Base-by-base conservation (phyloP, 352 stramenopile species). In the Halophytophthora batemanensis region DNA sequence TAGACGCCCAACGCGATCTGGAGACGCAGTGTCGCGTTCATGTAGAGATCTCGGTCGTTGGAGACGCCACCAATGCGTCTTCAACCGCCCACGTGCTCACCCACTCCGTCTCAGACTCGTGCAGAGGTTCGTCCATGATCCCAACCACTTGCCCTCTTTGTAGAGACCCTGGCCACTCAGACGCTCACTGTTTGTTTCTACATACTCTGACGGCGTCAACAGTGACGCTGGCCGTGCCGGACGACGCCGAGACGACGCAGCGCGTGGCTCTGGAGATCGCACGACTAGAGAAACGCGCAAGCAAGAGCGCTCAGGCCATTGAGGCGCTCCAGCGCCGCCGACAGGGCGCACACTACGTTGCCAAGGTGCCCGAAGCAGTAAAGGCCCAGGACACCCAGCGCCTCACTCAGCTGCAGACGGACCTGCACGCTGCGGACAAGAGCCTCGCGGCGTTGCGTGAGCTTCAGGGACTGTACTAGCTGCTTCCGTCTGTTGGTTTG, bases 221-320 rank as follows among this genome's bases (percentile, higher is more conserved):
- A 94, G 84, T 94, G 18, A 46, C 75, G 51, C 66, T 91, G 36
- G 66, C 66, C 12, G 72, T 95, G 1, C 77, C 82, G 2, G 56
- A 86, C 17, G 76, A 86, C 38, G 53, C 67, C 2, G 80, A 93
- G 40, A 95, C 78, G 11, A 78, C 72, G 6, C 61, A 77, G 35
- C 79, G 84, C 11, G 66, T 93, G 17, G 58, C 68, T 6, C 55
- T 64, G 8, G 84, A 95, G 52, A 75, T 93, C 22, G 50, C 55
- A 4, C 69, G 84, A 6, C 53, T 95, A 15, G 62, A 77, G 21
- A 95, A 95, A 41, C 78, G 80, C 31, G 56, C 64, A 0, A 41
- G 22, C 2, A 95, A 95, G 57, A 80, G 69, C 50, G 31, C 66
- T 11, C 69, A 74, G 7, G 68, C 80, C 1, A 42, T 77, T 11